phyloP scores from a whole-genome alignment of 768 basidiomycete species.

The Chalciporus pseudorubinellus region DNA sequence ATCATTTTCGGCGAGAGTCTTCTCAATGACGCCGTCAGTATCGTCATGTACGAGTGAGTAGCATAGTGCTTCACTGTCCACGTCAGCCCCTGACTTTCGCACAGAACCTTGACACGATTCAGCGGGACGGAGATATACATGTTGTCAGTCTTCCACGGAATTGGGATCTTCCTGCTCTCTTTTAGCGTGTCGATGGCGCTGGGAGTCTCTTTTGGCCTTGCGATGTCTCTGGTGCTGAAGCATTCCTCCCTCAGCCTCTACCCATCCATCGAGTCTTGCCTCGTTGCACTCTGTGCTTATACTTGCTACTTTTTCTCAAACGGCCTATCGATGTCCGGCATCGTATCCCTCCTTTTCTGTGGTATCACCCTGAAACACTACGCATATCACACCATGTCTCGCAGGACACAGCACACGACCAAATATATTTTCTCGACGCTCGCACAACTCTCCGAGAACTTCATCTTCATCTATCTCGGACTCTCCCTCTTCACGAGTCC shows the following conservation, averaged over 20 bases:
- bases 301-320: slow-evolving; percentile 99
- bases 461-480: slow-evolving; percentile 99
- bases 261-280: slow-evolving; percentile 96
- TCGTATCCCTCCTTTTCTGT: slow-evolving; percentile 96
- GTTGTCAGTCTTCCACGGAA: slow-evolving; percentile 88
- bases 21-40: slow-evolving; percentile 98
- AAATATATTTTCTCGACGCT: slow-evolving; percentile 96
- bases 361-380: slow-evolving; percentile 99
- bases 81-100: not conserved
- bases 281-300: slow-evolving; percentile 92
- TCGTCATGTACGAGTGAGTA: slow-evolving; percentile 99
- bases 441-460: slow-evolving; percentile 95
- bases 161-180: slow-evolving; percentile 95
- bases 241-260: slow-evolving; percentile 85
- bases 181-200: slow-evolving; percentile 95
- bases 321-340: slow-evolving; percentile 90
- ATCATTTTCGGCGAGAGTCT: slow-evolving; percentile 97
- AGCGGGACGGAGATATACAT: slow-evolving; percentile 86
- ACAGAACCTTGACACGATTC: slow-evolving; percentile 87
- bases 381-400: slow-evolving; percentile 99
- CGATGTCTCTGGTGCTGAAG: slow-evolving; percentile 89
- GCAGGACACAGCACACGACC: slow-evolving; percentile 86
- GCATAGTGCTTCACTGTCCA: not conserved
- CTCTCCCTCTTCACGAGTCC: slow-evolving; percentile 92
- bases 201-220: slow-evolving; percentile 88